Conservation (phyloP, 805 yeast genomes). For the Metschnikowia rubicola region DNA sequence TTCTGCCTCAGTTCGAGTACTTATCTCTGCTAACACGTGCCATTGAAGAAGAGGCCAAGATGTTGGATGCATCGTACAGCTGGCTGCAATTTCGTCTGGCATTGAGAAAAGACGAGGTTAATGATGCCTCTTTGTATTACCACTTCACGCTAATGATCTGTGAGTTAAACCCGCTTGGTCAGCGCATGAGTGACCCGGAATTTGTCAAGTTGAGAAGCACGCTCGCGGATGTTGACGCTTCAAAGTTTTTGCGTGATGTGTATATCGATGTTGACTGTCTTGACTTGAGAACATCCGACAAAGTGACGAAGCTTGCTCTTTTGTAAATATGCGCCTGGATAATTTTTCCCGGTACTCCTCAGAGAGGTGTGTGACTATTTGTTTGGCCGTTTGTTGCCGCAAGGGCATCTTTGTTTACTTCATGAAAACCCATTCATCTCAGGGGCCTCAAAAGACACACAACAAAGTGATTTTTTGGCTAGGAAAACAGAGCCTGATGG, state of each 20-base stretch:
- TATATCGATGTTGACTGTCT: conserved; percentile 6
- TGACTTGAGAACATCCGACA: background rate
- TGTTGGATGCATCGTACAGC: conserved; percentile 4
- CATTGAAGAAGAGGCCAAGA: conserved; percentile 10
- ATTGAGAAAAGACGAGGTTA: background rate
- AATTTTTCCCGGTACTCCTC: no score
- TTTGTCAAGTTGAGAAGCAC: background rate
- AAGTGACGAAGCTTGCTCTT: background rate
- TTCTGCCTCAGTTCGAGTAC: conserved; percentile 5
- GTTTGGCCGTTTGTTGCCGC: no score
- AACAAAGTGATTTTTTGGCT: no score
- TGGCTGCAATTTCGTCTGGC: conserved; percentile 10
- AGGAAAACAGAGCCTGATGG: no score
- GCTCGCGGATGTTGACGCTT: background rate
- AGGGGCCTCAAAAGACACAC: no score
- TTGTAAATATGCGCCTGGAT: background rate
- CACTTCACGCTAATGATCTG: conserved; percentile 17
- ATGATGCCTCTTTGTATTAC: conserved; percentile 3
- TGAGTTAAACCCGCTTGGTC: conserved; percentile 9
- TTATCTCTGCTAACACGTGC: conserved; percentile 10
- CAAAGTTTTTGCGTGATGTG: background rate
- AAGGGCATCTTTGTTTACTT: no score
- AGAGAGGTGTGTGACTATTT: no score
- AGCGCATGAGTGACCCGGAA: conserved; percentile 5
- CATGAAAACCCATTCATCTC: no score